Evolutionary conservation across 768 basidiomycete species (phyloP), one percentile per base, ranked within the genome.

Genomic region (Tylopilus felleus): DNA sequence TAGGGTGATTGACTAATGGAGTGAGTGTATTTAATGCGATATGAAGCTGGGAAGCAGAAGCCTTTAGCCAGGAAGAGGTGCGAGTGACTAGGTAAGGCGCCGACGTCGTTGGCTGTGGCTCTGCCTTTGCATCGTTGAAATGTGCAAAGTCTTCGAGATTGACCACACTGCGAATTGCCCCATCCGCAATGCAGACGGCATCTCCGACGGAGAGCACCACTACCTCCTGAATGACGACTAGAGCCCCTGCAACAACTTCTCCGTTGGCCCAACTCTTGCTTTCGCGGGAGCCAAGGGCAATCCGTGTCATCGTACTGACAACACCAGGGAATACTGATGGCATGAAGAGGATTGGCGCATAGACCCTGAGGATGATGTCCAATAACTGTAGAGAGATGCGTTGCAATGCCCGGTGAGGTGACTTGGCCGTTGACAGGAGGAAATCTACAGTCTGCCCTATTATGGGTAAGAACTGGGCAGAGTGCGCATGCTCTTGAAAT

Each of bases 321-420:
- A 88, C 79, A 1, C 95, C 95, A 1, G 95, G 95, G 27, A 98
- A 74, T 25, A 98, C 75, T 13, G 88, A 83, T n/a, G 82, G 80
- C 17, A 72, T 56, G 56, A 84, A 77, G 59, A 83, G 81, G 9
- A 77, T 64, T 5, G 80, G 74, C 1, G 80, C 70, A 60, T 80
- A 83, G 5, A 62, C 50, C 9, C 60, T 53, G 53, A 94, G 65
- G 31, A 93, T 68, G 14, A 81, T 60, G 28, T 71, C 70, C 6
- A 91, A 66, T 21, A 85, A 65, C 22, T 82, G 75, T 19, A 96
- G 75, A 13, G 88, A 87, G 4, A 76, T 55, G 16, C 74, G 72
- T 59, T 93, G 90, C 35, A 95, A 72, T n/a, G 80, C 68, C 5
- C 79, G 68, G 57, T 84, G 75, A 7, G 73, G 73, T 4, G 90